A percentile compares a stretch with the other conserved stretches of the same genome.
phyloP scores from a whole-genome alignment of 352 stramenopile species.

The Phytophthora megakarya region DNA sequence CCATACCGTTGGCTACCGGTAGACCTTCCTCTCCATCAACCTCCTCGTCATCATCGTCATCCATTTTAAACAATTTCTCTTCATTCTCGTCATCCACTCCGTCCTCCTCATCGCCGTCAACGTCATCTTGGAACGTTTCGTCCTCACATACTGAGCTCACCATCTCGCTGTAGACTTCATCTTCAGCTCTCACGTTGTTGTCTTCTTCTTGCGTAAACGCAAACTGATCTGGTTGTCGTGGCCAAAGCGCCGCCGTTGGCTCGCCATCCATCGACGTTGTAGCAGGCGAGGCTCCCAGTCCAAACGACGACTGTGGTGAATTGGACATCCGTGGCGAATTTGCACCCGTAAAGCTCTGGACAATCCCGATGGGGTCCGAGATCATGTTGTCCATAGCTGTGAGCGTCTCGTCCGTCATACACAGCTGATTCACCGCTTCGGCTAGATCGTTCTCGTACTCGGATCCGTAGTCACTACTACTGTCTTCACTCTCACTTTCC shows the following conservation, averaged over 20 bases:
- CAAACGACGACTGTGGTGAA: slow-evolving; percentile 73
- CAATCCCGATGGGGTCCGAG: slow-evolving; percentile 59
- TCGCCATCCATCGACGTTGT: slow-evolving; percentile 73
- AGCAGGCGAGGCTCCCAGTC: slow-evolving; percentile 64
- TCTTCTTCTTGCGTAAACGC: slow-evolving; percentile 88
- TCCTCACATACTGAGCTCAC: slow-evolving; percentile 65
- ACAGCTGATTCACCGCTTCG: slow-evolving; percentile 69
- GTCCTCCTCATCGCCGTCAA: slow-evolving; percentile 35
- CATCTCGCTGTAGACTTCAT: slow-evolving; percentile 86
- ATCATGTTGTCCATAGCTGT: slow-evolving; percentile 55
- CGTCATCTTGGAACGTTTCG: slow-evolving; percentile 59
- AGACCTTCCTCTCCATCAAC: slow-evolving; percentile 15
- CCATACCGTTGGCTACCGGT: slow-evolving; percentile 25
- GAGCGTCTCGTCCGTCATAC: slow-evolving; percentile 67
- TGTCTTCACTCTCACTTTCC: slow-evolving; percentile 23
- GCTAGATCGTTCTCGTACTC: slow-evolving; percentile 77
- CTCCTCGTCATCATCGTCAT: slow-evolving; percentile 39
- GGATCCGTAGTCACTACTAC: slow-evolving; percentile 59
- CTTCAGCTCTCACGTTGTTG: slow-evolving; percentile 53
- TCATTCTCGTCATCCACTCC: slow-evolving; percentile 35
- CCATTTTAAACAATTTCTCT: slow-evolving; percentile 68
- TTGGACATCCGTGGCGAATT: slow-evolving; percentile 45
- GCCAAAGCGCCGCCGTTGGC: slow-evolving; percentile 76
- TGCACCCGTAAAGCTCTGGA: slow-evolving; percentile 26
- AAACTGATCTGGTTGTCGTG: slow-evolving; percentile 81